These are phyloP conservation scores for Paraphaeosphaeria sporulosa DNA, from an alignment of 2,329 filamentous ascomycete genomes.

Conservation along the genomic window DNA sequence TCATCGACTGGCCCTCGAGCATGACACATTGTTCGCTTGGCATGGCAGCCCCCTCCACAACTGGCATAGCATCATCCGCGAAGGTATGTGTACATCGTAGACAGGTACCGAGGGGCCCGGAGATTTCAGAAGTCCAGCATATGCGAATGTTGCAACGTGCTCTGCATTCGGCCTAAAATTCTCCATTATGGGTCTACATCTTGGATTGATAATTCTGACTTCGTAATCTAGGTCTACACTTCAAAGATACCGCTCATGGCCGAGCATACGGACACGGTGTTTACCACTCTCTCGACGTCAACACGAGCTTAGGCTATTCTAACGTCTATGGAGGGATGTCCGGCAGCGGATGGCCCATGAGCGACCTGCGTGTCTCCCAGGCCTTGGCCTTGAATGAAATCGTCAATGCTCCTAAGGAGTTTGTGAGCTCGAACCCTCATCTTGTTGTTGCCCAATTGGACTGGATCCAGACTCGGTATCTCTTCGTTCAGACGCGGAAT, in stretches of 20 bases:
- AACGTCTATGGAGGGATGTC: conserved; percentile 1
- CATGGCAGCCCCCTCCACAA: conserved; percentile 80
- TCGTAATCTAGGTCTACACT: conserved; percentile 67
- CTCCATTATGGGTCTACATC: not conserved
- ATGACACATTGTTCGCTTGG: conserved; percentile 83
- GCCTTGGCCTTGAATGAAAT: conserved; percentile 85
- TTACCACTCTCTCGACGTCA: conserved; percentile 74
- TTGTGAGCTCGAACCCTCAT: conserved; percentile 63
- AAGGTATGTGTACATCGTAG: conserved; percentile 51
- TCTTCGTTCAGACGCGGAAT: conserved; percentile 65
- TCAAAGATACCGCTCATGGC: conserved; percentile 67
- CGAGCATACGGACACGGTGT: conserved; percentile 80
- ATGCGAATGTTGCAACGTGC: not conserved
- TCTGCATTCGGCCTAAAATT: too few species aligned
- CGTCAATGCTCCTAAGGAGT: conserved; percentile 74
- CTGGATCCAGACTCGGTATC: conserved; percentile 90
- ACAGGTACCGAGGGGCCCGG: not conserved
- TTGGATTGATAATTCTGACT: not conserved
- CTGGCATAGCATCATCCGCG: conserved; percentile 89
- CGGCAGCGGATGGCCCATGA: conserved; percentile 67
- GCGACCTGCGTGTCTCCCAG: conserved; percentile 64
- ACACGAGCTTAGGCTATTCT: conserved; percentile 63
- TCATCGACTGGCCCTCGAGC: conserved; percentile 49
- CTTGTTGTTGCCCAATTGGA: conserved; percentile 78
- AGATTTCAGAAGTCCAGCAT: not conserved